Base-by-base conservation (phyloP, 345 rosid genomes). In the Mangifera indica region DNA sequence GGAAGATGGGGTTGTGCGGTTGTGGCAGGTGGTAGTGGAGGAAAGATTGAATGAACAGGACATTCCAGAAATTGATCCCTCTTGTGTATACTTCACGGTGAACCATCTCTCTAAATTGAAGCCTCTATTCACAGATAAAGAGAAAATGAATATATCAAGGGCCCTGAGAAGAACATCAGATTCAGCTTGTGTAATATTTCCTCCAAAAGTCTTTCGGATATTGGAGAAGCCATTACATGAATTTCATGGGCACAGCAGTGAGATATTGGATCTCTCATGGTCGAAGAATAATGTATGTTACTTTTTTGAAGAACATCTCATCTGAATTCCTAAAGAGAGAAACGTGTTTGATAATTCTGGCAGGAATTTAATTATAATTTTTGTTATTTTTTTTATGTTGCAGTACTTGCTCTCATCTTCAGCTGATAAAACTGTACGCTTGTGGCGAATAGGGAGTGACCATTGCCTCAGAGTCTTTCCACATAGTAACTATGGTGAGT, bases 381-480 rank as follows among this genome's bases (percentile, higher is more conserved):
- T 61, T 78, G 2, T 25, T 20, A 20, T 46, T 67, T 48, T 67
- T 48, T 85, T 74, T 61, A 53, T 86, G 78, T 72, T 84, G 80
- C 88, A 92, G 98, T 81, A 51, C 81, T 78, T 92, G 77, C 84
- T 92, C 76, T 92, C 98, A 65, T 87, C 91, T 69, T 90, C 98
- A 18, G 79, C 75, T 59, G 98, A 92, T 80, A 86, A 81, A 71
- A 87, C 96, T 22, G 93, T 92, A 66, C 89, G 92, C 74, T 62
- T 90, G 78, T 92, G 98, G 98, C 87, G 74, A 81, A 80, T 88
- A 42, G 96, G 96, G 49, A 22, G 51, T 63, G 82, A 84, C 63
- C 78, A 76, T 57, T 90, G 98, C 77, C 87, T 90, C 20, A 55
- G 80, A 69, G 80, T 85, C 74, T 92, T 85, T 76, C 74, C 85